Conservation (phyloP, 2,329 filamentous ascomycete genomes). For the Hymenoscyphus albidus region DNA sequence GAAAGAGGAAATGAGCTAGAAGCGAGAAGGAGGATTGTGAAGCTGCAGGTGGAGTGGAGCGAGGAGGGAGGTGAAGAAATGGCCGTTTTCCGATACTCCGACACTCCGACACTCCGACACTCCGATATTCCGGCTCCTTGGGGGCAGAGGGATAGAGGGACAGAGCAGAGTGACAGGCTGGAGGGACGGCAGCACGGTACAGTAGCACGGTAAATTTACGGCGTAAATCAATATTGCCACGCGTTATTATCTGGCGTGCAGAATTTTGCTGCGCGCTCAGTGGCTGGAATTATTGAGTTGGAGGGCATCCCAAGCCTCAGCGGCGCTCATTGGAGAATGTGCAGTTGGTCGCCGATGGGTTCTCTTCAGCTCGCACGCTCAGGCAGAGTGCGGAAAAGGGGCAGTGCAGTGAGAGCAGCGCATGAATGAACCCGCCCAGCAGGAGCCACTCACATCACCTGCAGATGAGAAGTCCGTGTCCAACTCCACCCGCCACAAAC, state of each 20-base stretch:
- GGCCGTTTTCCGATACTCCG: no score
- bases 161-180: no score
- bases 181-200: no score
- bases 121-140: no score
- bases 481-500: background rate
- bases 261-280: background rate
- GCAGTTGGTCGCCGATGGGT: no score
- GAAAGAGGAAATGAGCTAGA: constrained; percentile 6
- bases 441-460: background rate
- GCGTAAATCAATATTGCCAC: background rate
- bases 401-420: constrained; percentile 11
- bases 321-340: background rate
- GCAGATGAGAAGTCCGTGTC: background rate
- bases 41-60: background rate
- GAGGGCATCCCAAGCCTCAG: background rate
- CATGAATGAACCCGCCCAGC: constrained; percentile 11
- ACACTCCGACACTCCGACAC: no score
- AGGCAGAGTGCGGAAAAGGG: background rate
- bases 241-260: background rate
- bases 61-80: no score
- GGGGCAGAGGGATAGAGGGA: no score
- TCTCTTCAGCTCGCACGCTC: background rate
- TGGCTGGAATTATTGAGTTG: background rate
- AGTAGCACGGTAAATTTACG: no score
- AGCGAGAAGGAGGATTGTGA: background rate